Evolutionary conservation across 768 basidiomycete genomes (phyloP).

Genomic region (Hericium coralloides): DNA sequence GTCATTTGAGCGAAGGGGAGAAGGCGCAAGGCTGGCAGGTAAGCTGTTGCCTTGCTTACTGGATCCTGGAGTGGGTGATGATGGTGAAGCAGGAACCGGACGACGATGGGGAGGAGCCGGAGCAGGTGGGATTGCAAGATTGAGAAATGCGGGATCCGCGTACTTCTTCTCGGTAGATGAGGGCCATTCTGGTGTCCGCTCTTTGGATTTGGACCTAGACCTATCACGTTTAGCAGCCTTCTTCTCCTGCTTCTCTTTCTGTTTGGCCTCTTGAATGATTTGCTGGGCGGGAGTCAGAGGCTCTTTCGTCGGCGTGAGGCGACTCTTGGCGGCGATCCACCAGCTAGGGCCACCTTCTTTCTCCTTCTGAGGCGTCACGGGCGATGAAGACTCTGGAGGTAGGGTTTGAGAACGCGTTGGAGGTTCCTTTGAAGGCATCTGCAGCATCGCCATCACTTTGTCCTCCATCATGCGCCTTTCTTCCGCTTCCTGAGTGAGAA

Average conservation of each 20-base stretch:
- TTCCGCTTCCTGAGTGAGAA: constrained; percentile 62
- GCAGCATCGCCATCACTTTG: constrained; percentile 68
- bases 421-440: constrained; percentile 24
- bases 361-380: constrained; percentile 59
- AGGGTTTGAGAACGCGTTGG: constrained; percentile 42
- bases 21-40: constrained; percentile 53
- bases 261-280: constrained; percentile 66
- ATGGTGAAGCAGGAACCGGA: constrained; percentile 43
- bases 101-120: constrained; percentile 35
- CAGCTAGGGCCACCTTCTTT: constrained; percentile 32
- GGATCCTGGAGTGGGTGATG: constrained; percentile 58
- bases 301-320: constrained; percentile 72
- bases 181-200: constrained; percentile 39
- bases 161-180: constrained; percentile 41
- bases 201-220: constrained; percentile 5
- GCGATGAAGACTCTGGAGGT: constrained; percentile 37
- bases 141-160: constrained; percentile 49
- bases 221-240: constrained; percentile 31
- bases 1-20: constrained; percentile 47
- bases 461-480: constrained; percentile 65
- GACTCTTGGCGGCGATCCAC: constrained; percentile 72
- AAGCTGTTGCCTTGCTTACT: constrained; percentile 34
- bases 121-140: constrained; percentile 39
- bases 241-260: constrained; percentile 44
- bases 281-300: constrained; percentile 80